A percentile compares a stretch with the other conserved stretches of the same genome.
These are phyloP conservation scores for Chrysosporium keratinophilum DNA, from an alignment of 2,329 filamentous ascomycete genomes.

Conservation along the genomic window DNA sequence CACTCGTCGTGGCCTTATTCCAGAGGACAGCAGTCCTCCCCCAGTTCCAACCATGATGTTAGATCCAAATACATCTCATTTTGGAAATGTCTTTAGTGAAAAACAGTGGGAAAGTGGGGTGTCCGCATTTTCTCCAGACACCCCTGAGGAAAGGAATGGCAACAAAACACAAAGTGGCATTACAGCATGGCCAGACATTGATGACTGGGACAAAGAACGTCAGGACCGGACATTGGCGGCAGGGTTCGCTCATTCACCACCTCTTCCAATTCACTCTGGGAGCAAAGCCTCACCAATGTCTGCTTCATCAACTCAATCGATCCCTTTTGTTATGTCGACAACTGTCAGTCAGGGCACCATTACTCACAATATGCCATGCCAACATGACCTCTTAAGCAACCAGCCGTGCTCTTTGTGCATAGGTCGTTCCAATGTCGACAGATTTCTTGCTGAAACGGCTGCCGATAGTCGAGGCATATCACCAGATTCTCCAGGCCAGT, in stretches of 20 bases:
- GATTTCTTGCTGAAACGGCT: conserved; percentile 7
- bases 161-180: conserved; percentile 14
- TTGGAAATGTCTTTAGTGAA: conserved; percentile 3
- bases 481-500: conserved; percentile 32
- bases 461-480: conserved; percentile 35
- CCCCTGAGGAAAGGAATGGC: conserved; percentile 18
- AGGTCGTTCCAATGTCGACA: conserved; percentile 20
- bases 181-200: conserved; percentile 18
- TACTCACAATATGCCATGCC: not conserved
- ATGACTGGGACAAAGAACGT: conserved; percentile 10
- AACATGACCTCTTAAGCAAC: conserved; percentile 7
- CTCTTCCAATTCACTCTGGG: not conserved
- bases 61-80: conserved; percentile 7
- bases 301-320: conserved; percentile 15
- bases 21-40: conserved; percentile 19
- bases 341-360: not conserved
- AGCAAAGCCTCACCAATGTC: conserved; percentile 14
- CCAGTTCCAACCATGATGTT: conserved; percentile 21
- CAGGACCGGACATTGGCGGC: conserved; percentile 1
- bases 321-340: conserved; percentile 17
- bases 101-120: conserved; percentile 18
- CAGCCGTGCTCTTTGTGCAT: conserved; percentile 7
- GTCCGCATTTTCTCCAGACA: conserved; percentile 28
- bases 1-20: conserved; percentile 22
- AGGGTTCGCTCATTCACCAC: not conserved